Evolutionary conservation across 352 stramenopile species (phyloP), one percentile per base, ranked within the genome.

Genomic region (Globisporangium sylvaticum): DNA sequence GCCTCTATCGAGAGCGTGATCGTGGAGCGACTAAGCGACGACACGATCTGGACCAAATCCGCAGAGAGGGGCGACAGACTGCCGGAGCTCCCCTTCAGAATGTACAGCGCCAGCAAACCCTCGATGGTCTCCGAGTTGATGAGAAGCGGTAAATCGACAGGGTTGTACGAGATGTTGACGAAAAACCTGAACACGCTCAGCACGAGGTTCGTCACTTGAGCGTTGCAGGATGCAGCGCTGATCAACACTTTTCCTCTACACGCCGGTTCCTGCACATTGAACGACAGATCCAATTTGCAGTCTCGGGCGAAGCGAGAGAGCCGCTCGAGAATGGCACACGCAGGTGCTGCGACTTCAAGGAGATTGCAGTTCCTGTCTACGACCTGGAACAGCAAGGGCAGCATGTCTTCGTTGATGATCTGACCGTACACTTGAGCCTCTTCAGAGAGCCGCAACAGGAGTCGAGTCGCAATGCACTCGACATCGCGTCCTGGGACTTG

Each of bases 301-400:
- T 79, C 58, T 9, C 68, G 56, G 3, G 84, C 81, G 72, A 90
- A 90, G 18, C 80, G 75, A 1, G 86, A 87, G 14, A 96, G 55
- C 3, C 80, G 73, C 29, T 92, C 89, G 5, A 97, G 69, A 4
- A 97, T 84, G 8, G 81, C 68, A 29, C 88, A 92, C 1, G 83
- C 70, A 0, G 74, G 69, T 0, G 67, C 64, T 14, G 78, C 68
- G 1, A 88, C 79, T 24, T 96, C 85, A 20, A 80, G 52, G 0
- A 75, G 66, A 20, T 81, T 83, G 10, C 67, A 69, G 29, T 91
- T 83, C 27, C 83, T 80, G 24, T 92, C 79, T 24, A 96, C 58
- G 3, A 79, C 58, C 50, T 66, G 65, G 44, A 91, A 91, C 12
- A 91, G 68, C 39, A 83, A 58, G 6, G 71, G 71, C 0, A 84